A percentile compares a stretch with the other conserved stretches of the same genome.
phyloP scores from a whole-genome alignment of 2,329 filamentous ascomycete genomes.

The Decorospora gaudefroyi region DNA sequence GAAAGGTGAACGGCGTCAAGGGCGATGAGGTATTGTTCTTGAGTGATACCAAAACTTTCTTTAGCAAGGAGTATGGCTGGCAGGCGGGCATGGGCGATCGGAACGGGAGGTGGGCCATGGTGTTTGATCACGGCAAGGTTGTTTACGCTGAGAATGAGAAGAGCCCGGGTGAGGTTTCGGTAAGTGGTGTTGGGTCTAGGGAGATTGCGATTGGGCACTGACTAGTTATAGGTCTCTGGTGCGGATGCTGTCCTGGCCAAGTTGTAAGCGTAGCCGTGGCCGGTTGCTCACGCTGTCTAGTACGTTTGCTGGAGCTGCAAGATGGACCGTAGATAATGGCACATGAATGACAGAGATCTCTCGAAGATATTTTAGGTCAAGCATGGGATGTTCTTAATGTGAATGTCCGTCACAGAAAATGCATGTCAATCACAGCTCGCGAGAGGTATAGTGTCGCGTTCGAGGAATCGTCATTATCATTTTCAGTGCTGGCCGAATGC shows the following conservation, averaged over 20 bases:
- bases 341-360: too few species aligned
- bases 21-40: slow-evolving; percentile 78
- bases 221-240: slow-evolving; percentile 53
- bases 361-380: too few species aligned
- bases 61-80: slow-evolving; percentile 81
- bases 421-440: too few species aligned
- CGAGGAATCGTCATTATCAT: slow-evolving; percentile 12
- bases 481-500: slow-evolving; percentile 20
- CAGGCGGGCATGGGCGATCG: slow-evolving; percentile 67
- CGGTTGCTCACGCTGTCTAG: too few species aligned
- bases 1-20: slow-evolving; percentile 80
- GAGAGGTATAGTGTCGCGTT: too few species aligned
- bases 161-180: slow-evolving; percentile 55
- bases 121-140: slow-evolving; percentile 79
- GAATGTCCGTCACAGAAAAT: too few species aligned
- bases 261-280: slow-evolving; percentile 50
- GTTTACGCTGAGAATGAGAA: slow-evolving; percentile 76
- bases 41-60: slow-evolving; percentile 71
- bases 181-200: slow-evolving; percentile 23
- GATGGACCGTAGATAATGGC: too few species aligned
- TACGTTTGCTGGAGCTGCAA: too few species aligned
- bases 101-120: slow-evolving; percentile 77
- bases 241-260: slow-evolving; percentile 56
- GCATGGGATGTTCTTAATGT: too few species aligned
- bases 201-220: not conserved